Percentiles rank a stretch among this genome's conserved stretches.
Conservation (phyloP, 2,329 filamentous ascomycete genomes). For the Cladophialophora chaetospira region DNA sequence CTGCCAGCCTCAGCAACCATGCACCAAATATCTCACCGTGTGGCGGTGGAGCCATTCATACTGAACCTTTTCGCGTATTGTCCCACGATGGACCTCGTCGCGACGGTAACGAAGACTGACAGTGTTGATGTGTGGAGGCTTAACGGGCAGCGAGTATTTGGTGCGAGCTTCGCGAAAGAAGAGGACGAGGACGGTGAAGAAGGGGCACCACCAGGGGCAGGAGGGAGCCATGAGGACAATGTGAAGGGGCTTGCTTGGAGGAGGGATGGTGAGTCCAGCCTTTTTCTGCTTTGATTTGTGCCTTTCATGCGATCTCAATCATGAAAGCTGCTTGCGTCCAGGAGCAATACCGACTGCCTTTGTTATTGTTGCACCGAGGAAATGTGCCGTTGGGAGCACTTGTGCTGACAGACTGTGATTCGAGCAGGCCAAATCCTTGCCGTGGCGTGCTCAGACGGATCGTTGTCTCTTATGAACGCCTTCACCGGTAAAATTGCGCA, state of each 20-base stretch:
- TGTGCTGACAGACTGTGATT: too few species aligned
- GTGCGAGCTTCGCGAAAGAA: slow-evolving; percentile 38
- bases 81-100: slow-evolving; percentile 80
- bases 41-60: slow-evolving; percentile 48
- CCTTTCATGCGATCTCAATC: not conserved
- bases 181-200: slow-evolving; percentile 41
- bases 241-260: slow-evolving; percentile 60
- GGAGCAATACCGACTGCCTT: too few species aligned
- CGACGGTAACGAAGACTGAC: slow-evolving; percentile 48
- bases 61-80: slow-evolving; percentile 70
- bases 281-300: slow-evolving; percentile 6
- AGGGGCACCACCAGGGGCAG: slow-evolving; percentile 29
- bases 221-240: slow-evolving; percentile 36
- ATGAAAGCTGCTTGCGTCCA: too few species aligned
- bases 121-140: slow-evolving; percentile 74
- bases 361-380: too few species aligned
- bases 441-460: slow-evolving; percentile 80
- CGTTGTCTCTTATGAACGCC: slow-evolving; percentile 72
- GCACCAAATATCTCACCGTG: slow-evolving; percentile 43
- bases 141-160: slow-evolving; percentile 71
- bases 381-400: too few species aligned
- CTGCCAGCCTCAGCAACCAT: slow-evolving; percentile 7
- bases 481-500: slow-evolving; percentile 82
- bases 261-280: slow-evolving; percentile 59
- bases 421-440: slow-evolving; percentile 71